Base-by-base conservation (phyloP, 116 monocot species). In the Thalassia testudinum region DNA sequence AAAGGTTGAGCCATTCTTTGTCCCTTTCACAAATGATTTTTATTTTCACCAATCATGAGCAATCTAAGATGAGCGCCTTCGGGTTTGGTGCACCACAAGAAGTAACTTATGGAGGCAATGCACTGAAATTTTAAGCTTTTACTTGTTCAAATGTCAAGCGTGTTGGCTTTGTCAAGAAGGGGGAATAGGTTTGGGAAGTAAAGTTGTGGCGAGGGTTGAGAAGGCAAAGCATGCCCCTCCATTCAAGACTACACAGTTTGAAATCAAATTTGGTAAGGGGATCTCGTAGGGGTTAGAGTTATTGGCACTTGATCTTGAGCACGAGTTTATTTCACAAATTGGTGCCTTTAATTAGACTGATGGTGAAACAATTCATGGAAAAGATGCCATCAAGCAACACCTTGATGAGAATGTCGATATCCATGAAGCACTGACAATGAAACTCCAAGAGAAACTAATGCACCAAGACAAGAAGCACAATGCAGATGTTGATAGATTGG, bases 171-270 rank as follows among this genome's bases (percentile, higher is more conserved):
- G 81, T 95, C 43, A 87, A 95, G 52, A 95, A 87, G 42, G 78
- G 76, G 7, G 93, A 95, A 49, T 87, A 87, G 78, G 93, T 95
- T 22, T 84, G 52, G 93, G 93, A 66, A 84, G 72, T 51, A 71
- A 81, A 62, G 80, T 95, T 53, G 13, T 67, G 66, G 93, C 87
- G 70, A 95, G 87, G 58, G 80, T 95, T 21, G 84, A 87, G 56
- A 95, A 95, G 51, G 87, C 87, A 61, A 95, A 95, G 53, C 93
- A 78, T 54, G 93, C 93, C 16, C 93, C 93, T 49, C 93, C 93
- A 34, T 95, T 95, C 74, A 87, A 56, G 64, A 81, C 66, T 47
- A 78, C 81, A 13, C 71, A 81, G 43, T 95, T 95, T 65, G 87
- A 95, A 53, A 71, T 95, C 26, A 78, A 81, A 42, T 95, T 84